phyloP scores from a whole-genome alignment of 805 yeast species.

The Hanseniaspora meyeri region DNA sequence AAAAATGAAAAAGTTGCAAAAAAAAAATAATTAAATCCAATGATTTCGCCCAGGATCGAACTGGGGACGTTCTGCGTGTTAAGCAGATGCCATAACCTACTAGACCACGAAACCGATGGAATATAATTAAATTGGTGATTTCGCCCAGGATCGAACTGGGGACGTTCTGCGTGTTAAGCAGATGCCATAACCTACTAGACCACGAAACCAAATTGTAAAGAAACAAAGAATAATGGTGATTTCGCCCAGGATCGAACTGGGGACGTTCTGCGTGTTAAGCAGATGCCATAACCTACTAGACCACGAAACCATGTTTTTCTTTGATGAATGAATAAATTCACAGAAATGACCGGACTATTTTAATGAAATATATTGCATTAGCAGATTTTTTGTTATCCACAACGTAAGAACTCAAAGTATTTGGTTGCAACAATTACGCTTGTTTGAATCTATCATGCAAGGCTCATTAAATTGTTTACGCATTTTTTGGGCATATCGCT shows the following conservation, averaged over 20 bases:
- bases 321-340: too few relatives aligned
- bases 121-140: constrained; percentile 40
- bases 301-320: constrained; percentile 63
- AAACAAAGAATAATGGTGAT: constrained; percentile 36
- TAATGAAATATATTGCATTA: too few relatives aligned
- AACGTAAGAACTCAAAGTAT: too few relatives aligned
- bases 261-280: constrained; percentile 99
- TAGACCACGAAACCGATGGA: constrained; percentile 87
- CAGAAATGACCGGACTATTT: too few relatives aligned
- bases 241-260: constrained; percentile 99
- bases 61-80: constrained; percentile 99
- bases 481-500: too few relatives aligned
- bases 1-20: neutral
- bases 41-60: constrained; percentile 99
- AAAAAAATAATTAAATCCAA: constrained; percentile 27
- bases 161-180: constrained; percentile 99
- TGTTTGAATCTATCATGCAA: too few relatives aligned
- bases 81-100: constrained; percentile 99
- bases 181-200: constrained; percentile 99
- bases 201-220: constrained; percentile 55
- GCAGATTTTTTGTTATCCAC: too few relatives aligned
- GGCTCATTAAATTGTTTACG: too few relatives aligned
- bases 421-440: too few relatives aligned
- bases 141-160: constrained; percentile 99
- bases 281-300: constrained; percentile 99